Conservation (phyloP, 2,329 filamentous ascomycete genomes). For the Arthrobotrys musiformis region DNA sequence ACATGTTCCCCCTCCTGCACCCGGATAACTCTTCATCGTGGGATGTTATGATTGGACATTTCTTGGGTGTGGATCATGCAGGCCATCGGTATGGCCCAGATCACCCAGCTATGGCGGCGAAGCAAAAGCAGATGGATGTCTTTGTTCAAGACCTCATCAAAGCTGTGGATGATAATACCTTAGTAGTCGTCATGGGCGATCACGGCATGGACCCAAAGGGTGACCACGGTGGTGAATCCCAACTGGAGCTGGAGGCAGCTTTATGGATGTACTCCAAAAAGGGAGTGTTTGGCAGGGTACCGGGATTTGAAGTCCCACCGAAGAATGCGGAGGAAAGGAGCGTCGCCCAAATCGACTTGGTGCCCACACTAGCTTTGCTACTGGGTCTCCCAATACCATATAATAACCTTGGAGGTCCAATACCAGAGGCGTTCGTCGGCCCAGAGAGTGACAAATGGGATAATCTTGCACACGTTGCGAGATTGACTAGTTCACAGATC, state of each 20-base stretch:
- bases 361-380: constrained; percentile 87
- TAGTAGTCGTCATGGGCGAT: constrained; percentile 97
- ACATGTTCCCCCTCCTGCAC: constrained; percentile 84
- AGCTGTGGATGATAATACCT: constrained; percentile 81
- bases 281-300: constrained; percentile 78
- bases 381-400: constrained; percentile 93
- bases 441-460: constrained; percentile 75
- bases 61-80: constrained; percentile 94
- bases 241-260: constrained; percentile 93
- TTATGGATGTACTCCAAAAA: constrained; percentile 98
- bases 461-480: constrained; percentile 80
- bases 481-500: constrained; percentile 83
- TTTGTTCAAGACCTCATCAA: constrained; percentile 78
- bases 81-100: constrained; percentile 95
- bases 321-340: constrained; percentile 73
- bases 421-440: constrained; percentile 90
- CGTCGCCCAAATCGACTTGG: constrained; percentile 89
- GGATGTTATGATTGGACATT: constrained; percentile 96
- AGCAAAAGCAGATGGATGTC: constrained; percentile 88
- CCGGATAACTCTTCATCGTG: constrained; percentile 75
- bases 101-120: constrained; percentile 89
- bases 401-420: constrained; percentile 92
- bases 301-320: constrained; percentile 67
- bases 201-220: constrained; percentile 98
- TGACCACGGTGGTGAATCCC: constrained; percentile 97